Conservation (phyloP, 192 early-diverging fungal genomes). For the Martensiomyces pterosporus region DNA sequence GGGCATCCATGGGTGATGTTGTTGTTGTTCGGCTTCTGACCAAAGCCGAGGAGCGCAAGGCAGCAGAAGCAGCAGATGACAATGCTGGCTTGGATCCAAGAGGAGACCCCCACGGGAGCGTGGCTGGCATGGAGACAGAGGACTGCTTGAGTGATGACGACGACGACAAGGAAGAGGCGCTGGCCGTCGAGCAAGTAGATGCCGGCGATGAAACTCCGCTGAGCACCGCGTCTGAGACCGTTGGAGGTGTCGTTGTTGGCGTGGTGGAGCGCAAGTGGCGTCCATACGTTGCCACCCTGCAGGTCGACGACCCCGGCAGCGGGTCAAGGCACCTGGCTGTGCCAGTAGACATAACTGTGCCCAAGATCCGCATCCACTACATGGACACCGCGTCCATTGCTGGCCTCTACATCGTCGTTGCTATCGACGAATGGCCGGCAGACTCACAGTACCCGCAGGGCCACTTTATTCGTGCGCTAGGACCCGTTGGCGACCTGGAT, state of each 20-base stretch:
- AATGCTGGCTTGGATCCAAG: too few species aligned
- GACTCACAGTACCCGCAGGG: conserved; percentile 73
- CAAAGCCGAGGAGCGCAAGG: conserved; percentile 1
- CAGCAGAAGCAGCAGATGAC: too few species aligned
- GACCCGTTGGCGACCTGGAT: conserved; percentile 60
- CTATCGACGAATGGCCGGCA: conserved; percentile 66
- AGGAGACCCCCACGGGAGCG: background rate
- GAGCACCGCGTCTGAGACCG: background rate
- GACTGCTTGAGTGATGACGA: background rate
- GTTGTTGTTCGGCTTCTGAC: conserved; percentile 61
- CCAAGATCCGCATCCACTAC: conserved; percentile 74
- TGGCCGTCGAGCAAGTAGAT: conserved; percentile 19
- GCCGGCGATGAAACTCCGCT: conserved; percentile 22
- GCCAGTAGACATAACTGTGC: conserved; percentile 62
- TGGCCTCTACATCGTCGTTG: conserved; percentile 66
- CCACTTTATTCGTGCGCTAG: conserved; percentile 69
- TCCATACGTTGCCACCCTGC: conserved; percentile 71
- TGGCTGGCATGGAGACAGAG: background rate
- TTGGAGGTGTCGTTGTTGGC: conserved; percentile 54
- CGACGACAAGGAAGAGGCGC: conserved; percentile 6
- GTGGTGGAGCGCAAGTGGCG: conserved; percentile 67
- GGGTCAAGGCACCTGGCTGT: conserved; percentile 61
- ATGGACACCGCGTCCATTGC: conserved; percentile 53
- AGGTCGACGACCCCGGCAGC: conserved; percentile 53
- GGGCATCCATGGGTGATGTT: conserved; percentile 56